phyloP scores from a whole-genome alignment of 148 eudicot genomes.

The Fallopia convolvulus region DNA sequence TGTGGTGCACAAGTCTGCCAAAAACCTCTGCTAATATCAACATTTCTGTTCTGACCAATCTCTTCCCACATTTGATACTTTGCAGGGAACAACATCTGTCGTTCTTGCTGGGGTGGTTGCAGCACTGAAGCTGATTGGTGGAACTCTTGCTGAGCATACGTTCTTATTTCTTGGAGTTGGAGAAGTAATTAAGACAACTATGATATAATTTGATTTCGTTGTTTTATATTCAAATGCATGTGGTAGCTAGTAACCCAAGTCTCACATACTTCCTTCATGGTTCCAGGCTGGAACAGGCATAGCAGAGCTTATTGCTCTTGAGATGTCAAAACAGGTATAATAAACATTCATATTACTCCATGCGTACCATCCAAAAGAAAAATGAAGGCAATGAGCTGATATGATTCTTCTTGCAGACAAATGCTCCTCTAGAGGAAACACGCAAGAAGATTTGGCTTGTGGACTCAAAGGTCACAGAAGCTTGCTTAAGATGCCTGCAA shows the following conservation, averaged over 20 bases:
- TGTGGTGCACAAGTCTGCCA: background rate
- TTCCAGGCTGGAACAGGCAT: conserved; percentile 96
- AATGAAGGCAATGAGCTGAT: background rate
- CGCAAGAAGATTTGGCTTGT: conserved; percentile 97
- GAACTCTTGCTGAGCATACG: conserved; percentile 71
- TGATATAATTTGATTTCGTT: background rate
- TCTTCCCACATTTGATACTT: background rate
- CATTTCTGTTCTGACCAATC: background rate
- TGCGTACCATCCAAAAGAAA: background rate
- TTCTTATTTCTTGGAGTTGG: conserved; percentile 95
- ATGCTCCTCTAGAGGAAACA: conserved; percentile 58
- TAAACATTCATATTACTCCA: background rate
- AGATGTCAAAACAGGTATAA: conserved; percentile 81
- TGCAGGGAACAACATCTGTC: conserved; percentile 90
- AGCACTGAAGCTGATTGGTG: conserved; percentile 73
- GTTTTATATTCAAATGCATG: background rate
- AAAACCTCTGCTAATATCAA: background rate
- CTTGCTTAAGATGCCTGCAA: background rate
- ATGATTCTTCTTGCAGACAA: conserved; percentile 33
- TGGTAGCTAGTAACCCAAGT: background rate
- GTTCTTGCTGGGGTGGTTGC: conserved; percentile 86
- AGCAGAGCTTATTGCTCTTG: conserved; percentile 91
- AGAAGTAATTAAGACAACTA: conserved; percentile 42
- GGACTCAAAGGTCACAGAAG: conserved; percentile 63
- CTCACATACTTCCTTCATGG: background rate